These are phyloP conservation scores for Rubroboletus pulcherrimus DNA, from an alignment of 768 basidiomycete genomes.

Conservation along the genomic window DNA sequence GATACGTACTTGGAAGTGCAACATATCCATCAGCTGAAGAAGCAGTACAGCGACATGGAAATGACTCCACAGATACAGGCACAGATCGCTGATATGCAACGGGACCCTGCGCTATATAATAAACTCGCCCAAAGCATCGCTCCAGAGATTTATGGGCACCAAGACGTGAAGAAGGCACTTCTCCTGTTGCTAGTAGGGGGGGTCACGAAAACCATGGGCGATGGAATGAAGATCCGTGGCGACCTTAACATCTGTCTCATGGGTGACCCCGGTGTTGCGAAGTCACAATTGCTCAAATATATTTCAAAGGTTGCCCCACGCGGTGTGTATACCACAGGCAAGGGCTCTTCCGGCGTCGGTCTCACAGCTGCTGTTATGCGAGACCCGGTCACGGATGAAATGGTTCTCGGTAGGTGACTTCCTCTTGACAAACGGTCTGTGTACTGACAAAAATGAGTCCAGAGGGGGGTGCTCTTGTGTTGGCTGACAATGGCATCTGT, in stretches of 20 bases:
- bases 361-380: constrained; percentile 98
- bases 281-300: constrained; percentile 95
- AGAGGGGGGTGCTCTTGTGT: constrained; percentile 99
- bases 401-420: constrained; percentile 82
- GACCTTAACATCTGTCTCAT: constrained; percentile 97
- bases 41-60: constrained; percentile 95
- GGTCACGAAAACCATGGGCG: constrained; percentile 90
- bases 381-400: constrained; percentile 98
- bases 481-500: constrained; percentile 99
- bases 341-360: constrained; percentile 98
- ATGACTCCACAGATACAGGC: constrained; percentile 78
- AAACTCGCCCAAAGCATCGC: constrained; percentile 92
- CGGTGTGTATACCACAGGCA: constrained; percentile 97
- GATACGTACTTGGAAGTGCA: constrained; percentile 96
- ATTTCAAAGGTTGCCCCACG: constrained; percentile 98
- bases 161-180: constrained; percentile 96
- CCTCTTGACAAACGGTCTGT: not conserved
- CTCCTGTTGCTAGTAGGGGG: constrained; percentile 91
- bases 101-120: constrained; percentile 78
- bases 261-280: constrained; percentile 99
- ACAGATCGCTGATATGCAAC: constrained; percentile 62
- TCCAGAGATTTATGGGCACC: constrained; percentile 97
- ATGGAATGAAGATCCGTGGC: constrained; percentile 98
- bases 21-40: constrained; percentile 90
- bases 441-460: constrained; percentile 10